These are phyloP conservation scores for Fusarium sp. DNA, from an alignment of 2,329 filamentous ascomycete genomes.

Conservation along the genomic window DNA sequence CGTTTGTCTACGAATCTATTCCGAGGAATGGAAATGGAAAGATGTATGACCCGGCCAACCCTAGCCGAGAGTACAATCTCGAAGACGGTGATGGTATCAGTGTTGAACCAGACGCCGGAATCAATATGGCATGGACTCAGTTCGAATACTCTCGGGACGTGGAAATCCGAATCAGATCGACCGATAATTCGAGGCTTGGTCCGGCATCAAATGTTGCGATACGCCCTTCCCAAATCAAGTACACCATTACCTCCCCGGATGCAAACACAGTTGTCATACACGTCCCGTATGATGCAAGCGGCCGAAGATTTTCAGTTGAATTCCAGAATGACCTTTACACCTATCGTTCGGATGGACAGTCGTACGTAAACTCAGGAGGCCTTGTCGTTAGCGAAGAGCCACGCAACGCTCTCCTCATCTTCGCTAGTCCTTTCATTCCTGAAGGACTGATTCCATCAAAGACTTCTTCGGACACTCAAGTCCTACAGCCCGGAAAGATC, in stretches of 20 bases:
- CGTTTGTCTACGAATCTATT: conserved; percentile 56
- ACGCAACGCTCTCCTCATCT: neutral
- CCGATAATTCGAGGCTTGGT: conserved; percentile 21
- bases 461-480: conserved; percentile 19
- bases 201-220: neutral
- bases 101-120: conserved; percentile 50
- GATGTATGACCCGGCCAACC: conserved; percentile 45
- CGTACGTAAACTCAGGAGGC: conserved; percentile 39
- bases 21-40: conserved; percentile 55
- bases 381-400: conserved; percentile 36
- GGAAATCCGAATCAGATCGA: conserved; percentile 45
- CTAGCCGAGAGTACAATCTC: conserved; percentile 43
- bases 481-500: conserved; percentile 22
- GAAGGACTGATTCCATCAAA: conserved; percentile 46
- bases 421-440: neutral
- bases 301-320: conserved; percentile 54
- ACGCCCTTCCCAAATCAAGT: neutral
- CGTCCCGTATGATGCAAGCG: conserved; percentile 47
- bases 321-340: conserved; percentile 51
- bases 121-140: conserved; percentile 57
- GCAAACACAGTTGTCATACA: conserved; percentile 30
- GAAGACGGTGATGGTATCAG: conserved; percentile 49
- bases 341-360: conserved; percentile 40
- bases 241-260: neutral
- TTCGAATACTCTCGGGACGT: conserved; percentile 47